phyloP scores from a whole-genome alignment of 228 moss, liverwort and hornwort species.

The Sphagnum magellanicum region DNA sequence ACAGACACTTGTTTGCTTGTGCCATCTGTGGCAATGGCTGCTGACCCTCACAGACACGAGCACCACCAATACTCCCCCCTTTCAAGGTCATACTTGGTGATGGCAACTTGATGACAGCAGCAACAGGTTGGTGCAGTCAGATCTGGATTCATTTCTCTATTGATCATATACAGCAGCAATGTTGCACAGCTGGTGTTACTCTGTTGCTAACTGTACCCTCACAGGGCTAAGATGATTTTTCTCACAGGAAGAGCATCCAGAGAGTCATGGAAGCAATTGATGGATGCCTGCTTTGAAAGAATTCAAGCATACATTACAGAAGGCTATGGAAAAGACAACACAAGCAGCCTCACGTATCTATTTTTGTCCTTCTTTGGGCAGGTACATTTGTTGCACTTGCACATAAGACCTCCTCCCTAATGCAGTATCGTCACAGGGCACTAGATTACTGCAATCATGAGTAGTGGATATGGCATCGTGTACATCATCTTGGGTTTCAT shows the following conservation, averaged over 20 bases:
- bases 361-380: conserved; percentile 34
- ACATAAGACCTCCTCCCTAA: neutral
- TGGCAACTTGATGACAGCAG: conserved; percentile 12
- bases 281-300: conserved; percentile 30
- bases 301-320: conserved; percentile 26
- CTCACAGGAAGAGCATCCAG: conserved; percentile 22
- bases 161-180: no score
- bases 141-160: no score
- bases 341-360: conserved; percentile 22
- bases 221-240: neutral
- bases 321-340: conserved; percentile 30
- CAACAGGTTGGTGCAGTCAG: conserved; percentile 16
- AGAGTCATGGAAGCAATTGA: conserved; percentile 19
- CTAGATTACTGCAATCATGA: no score
- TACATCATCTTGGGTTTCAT: no score
- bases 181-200: no score
- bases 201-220: no score
- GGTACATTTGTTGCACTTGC: conserved; percentile 7
- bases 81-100: conserved; percentile 30
- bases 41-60: conserved; percentile 21
- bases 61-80: conserved; percentile 37
- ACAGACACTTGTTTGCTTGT: conserved; percentile 9
- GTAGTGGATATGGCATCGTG: no score
- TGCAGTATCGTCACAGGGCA: no score
- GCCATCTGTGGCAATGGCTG: neutral